phyloP scores from a whole-genome alignment of 345 rosid genomes.

The Nasturtium officinale region DNA sequence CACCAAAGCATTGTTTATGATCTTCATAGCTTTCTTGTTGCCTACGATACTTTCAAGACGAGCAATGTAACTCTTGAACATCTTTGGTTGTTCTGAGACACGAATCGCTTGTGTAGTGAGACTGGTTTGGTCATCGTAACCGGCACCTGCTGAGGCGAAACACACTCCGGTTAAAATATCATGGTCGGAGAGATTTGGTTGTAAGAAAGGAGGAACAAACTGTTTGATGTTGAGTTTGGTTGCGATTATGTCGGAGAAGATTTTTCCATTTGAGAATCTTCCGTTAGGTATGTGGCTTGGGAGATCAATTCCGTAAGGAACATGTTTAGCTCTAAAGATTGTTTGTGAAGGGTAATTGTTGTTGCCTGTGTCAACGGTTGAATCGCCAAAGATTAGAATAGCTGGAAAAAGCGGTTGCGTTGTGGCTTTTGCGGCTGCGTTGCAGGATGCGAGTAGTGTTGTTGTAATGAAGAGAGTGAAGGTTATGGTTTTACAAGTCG shows the following conservation, averaged over 20 bases:
- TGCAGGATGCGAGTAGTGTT: neutral
- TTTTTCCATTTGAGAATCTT: constrained; percentile 20
- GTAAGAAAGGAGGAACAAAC: constrained; percentile 19
- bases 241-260: constrained; percentile 1
- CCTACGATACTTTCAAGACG: constrained; percentile 46
- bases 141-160: constrained; percentile 41
- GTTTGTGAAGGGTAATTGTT: neutral
- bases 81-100: constrained; percentile 48
- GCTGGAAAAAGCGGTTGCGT: constrained; percentile 7
- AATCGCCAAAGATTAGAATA: constrained; percentile 18
- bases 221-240: constrained; percentile 24
- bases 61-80: constrained; percentile 44
- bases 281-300: neutral
- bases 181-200: constrained; percentile 18
- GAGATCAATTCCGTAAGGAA: constrained; percentile 7
- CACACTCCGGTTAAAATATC: constrained; percentile 36
- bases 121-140: constrained; percentile 31
- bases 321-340: neutral
- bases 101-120: constrained; percentile 37
- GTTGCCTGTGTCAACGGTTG: constrained; percentile 22
- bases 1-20: constrained; percentile 47
- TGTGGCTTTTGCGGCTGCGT: neutral
- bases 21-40: constrained; percentile 48
- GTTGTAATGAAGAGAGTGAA: neutral
- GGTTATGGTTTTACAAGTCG: neutral